Evolutionary conservation across 2,329 filamentous ascomycete species (phyloP).

Genomic region (Kalaharituber pfeilii): DNA sequence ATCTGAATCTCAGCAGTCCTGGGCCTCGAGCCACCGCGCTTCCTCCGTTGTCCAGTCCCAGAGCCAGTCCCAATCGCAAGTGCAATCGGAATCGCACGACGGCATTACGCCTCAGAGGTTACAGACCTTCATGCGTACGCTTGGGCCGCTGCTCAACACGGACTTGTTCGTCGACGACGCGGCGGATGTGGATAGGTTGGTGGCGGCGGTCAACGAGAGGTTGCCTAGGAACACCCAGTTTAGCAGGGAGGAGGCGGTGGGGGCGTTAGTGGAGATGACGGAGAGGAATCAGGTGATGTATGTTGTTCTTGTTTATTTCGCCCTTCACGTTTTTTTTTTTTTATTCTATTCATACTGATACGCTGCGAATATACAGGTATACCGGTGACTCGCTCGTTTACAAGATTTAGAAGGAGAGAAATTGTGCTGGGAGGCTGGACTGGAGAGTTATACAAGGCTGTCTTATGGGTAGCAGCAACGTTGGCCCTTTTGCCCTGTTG

Average conservation of each 20-base stretch:
- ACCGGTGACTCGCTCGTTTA: not conserved
- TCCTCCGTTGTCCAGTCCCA: conserved; percentile 19
- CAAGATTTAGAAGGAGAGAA: not conserved
- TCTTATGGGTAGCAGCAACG: too few relatives aligned
- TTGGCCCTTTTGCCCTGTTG: too few relatives aligned
- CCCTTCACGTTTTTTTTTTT: conserved; percentile 3
- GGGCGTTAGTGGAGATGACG: conserved; percentile 64
- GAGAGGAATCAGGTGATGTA: conserved; percentile 83
- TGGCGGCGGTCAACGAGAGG: conserved; percentile 61
- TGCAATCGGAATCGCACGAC: conserved; percentile 18
- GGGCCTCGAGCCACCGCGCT: conserved; percentile 28
- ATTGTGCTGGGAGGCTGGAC: not conserved
- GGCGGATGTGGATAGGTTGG: conserved; percentile 54
- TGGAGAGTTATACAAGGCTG: too few relatives aligned
- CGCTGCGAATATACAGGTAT: not conserved
- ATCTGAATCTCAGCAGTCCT: conserved; percentile 26
- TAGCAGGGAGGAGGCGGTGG: conserved; percentile 50
- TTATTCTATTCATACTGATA: conserved; percentile 1
- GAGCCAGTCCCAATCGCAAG: conserved; percentile 23
- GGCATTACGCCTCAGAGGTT: conserved; percentile 46
- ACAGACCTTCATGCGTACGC: conserved; percentile 55
- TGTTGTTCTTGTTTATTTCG: conserved; percentile 29
- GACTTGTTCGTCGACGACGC: conserved; percentile 76
- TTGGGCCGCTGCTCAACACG: conserved; percentile 69
- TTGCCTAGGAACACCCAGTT: conserved; percentile 44